Evolutionary conservation across 306 rosid genomes (phyloP), one percentile per base, ranked within the genome.

Genomic region (Abrus pulchellus): DNA sequence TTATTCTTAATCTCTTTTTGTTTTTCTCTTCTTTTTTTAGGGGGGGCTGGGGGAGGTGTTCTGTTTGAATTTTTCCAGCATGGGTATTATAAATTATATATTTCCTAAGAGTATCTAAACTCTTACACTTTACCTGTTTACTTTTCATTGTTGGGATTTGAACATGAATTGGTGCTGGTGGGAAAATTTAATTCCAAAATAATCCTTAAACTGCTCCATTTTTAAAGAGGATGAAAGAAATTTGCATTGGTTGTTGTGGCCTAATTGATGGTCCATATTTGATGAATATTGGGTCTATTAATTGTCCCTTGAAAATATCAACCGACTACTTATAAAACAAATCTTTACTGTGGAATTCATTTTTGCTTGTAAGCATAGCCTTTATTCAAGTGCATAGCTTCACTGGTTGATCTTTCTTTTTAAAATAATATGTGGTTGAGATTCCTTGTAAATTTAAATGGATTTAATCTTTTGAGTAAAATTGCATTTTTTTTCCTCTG

Each of bases 1-100:
- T 90, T 75, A 44, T 81, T 76, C 68, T 63, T 78, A 33, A 66
- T 82, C 91, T 85, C 59, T 86, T 65, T 44, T 40, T 5, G 10
- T 49, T 9, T 53, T 3, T 28, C 30, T 3, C 29, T 49, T 62
- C 5, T 41, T 9, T 68, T 57, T 67, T 49, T 53, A 14, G 62
- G 33, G 13, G 9, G 27, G 13, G 9, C 13, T 1, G 20, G 69
- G 45, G 57, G 48, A 3, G 34, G 36, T 48, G 34, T 14, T 61
- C 6, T 69, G 43, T 68, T 61, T 36, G 66, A 47, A 13, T 62
- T 34, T 57, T 60, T 62, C 36, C 28, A 44, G 38, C 38, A 5
- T 67, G 55, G 6, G 10, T 43, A 66, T 27, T 48, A 63, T 73
- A 1, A 36, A 44, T 75, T 67, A 30, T 52, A 52, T 34, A 72